Evolutionary conservation across 169 alveolate genomes (phyloP).

Genomic region (Eimeria necatrix): DNA sequence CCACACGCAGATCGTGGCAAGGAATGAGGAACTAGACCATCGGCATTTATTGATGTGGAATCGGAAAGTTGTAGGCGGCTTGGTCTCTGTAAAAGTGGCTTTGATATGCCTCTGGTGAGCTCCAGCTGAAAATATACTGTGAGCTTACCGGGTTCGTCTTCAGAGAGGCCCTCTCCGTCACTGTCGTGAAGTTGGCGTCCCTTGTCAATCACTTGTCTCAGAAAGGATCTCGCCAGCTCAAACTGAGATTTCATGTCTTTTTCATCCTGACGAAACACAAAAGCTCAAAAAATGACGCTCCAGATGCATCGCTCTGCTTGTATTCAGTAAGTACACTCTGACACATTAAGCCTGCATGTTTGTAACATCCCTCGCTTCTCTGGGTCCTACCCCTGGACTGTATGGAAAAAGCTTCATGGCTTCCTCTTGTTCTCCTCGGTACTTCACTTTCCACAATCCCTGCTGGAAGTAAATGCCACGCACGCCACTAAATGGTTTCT

Average conservation of each 20-base stretch:
- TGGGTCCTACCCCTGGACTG: slow-evolving; percentile 70
- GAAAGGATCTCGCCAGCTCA: slow-evolving; percentile 72
- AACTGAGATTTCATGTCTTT: slow-evolving; percentile 76
- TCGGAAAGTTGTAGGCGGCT: too few relatives aligned
- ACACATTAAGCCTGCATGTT: background rate
- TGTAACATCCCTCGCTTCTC: background rate
- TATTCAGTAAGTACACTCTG: too few relatives aligned
- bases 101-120: too few relatives aligned
- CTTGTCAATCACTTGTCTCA: slow-evolving; percentile 80
- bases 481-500: slow-evolving; percentile 82
- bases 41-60: too few relatives aligned
- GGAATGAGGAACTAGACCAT: too few relatives aligned
- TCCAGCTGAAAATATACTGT: too few relatives aligned
- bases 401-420: slow-evolving; percentile 77
- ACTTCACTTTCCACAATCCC: slow-evolving; percentile 83
- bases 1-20: background rate
- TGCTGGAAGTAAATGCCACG: slow-evolving; percentile 84
- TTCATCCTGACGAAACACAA: slow-evolving; percentile 54
- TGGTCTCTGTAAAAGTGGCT: too few relatives aligned
- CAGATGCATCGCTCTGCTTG: background rate
- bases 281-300: background rate
- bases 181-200: slow-evolving; percentile 83
- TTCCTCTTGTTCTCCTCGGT: slow-evolving; percentile 79
- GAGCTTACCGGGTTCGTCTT: slow-evolving; percentile 81
- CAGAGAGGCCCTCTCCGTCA: slow-evolving; percentile 83